Evolutionary conservation across 2,329 filamentous ascomycete genomes (phyloP).

Genomic region (Penicillium brevicompactum): DNA sequence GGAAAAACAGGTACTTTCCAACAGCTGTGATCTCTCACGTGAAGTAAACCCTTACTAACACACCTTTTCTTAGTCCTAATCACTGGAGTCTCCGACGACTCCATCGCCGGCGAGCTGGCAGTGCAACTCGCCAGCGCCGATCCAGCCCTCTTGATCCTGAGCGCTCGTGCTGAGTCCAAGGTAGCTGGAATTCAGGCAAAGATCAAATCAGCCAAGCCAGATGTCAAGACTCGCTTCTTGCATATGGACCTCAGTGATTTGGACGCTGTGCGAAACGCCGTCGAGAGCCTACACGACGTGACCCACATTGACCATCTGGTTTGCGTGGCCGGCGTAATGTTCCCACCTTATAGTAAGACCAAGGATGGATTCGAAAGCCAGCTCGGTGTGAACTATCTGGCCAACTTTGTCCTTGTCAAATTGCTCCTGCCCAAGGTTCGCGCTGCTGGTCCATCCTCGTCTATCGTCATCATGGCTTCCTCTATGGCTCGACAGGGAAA

Average conservation of each 20-base stretch:
- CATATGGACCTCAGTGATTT: constrained; percentile 23
- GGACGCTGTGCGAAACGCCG: constrained; percentile 12
- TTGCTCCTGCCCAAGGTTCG: constrained; percentile 49
- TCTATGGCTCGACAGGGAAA: constrained; percentile 31
- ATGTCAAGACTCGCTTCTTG: constrained; percentile 21
- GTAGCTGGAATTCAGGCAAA: constrained; percentile 16
- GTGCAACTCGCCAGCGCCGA: constrained; percentile 21
- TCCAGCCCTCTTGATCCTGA: constrained; percentile 24
- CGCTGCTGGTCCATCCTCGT: constrained; percentile 42
- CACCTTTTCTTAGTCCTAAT: constrained; percentile 20
- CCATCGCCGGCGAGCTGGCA: constrained; percentile 28
- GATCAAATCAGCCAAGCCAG: constrained; percentile 19
- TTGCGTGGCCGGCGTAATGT: constrained; percentile 24
- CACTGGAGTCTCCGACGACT: constrained; percentile 24
- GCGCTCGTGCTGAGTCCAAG: constrained; percentile 20
- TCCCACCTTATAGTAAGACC: constrained; percentile 20
- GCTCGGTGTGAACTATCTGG: constrained; percentile 54
- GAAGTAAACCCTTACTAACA: too few species aligned
- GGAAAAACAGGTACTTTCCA: constrained; percentile 21
- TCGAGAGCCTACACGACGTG: constrained; percentile 15
- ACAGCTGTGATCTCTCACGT: too few species aligned
- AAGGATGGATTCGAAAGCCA: constrained; percentile 39
- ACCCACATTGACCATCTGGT: constrained; percentile 22
- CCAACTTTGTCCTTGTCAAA: constrained; percentile 52
- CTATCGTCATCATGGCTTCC: constrained; percentile 34